Evolutionary conservation across 2,329 filamentous ascomycete species (phyloP), one percentile per base, ranked within the genome.

Genomic region (Neopestalotiopsis sp.): DNA sequence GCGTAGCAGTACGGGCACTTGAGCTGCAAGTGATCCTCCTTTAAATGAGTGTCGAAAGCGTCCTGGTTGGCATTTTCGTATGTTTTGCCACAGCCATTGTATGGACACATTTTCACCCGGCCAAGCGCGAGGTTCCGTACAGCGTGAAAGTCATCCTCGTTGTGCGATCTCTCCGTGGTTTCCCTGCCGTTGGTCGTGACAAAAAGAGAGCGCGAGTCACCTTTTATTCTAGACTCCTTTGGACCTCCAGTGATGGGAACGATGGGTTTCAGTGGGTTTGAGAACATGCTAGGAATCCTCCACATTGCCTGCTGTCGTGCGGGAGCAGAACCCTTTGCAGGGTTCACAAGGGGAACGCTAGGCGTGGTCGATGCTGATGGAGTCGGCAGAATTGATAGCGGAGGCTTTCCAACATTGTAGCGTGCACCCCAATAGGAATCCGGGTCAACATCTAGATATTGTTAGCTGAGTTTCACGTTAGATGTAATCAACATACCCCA

Each of bases 141-240:
- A 52, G 73, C 71, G 61, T 79, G 78, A 14, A 81, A 74, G 65
- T 80, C 74, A 0, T 72, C 73, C 64, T 84, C 80, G 0, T 85
- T 74, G 4, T 75, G 72, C 2, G 74, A 77, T 64, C 81, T 76
- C 70, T 85, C 83, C 0, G 77, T 81, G 0, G 80, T 78, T 0
- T 84, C 86, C 67, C 84, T 72, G 17, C 84, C 74, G 1, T 75
- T 79, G 30, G 79, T 77, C 17, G 77, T 78, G 17, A 82, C 72
- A 60, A 78, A 77, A 1, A 83, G 82, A 32, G 82, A 72, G 38
- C 74, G 75, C 20, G 72, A 71, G 0, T 77, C 74, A 0, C 76
- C 80, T 12, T 75, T 75, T 60, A 84, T 74, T 20, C 85, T 71
- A 1, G 72, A 71, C 69, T 86, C 83, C 1, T 77, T 49, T 40